A percentile compares a stretch with the other conserved stretches of the same genome.
Evolutionary conservation across 2,329 filamentous ascomycete genomes (phyloP).

Genomic region (Verticillium alfalfae): DNA sequence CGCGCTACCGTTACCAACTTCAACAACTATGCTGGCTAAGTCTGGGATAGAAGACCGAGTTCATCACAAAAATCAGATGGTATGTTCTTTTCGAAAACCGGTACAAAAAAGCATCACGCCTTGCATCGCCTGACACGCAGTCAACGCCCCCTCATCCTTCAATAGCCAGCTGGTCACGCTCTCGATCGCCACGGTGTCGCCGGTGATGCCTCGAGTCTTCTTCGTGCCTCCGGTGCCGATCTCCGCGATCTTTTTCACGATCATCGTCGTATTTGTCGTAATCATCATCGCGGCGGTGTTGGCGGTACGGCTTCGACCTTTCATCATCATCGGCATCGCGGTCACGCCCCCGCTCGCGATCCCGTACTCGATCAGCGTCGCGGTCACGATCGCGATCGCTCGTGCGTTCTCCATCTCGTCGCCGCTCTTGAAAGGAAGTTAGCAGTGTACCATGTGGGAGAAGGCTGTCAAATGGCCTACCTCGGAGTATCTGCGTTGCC

Average conservation of each 20-base stretch:
- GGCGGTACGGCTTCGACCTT: constrained; percentile 12
- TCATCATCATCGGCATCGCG: constrained; percentile 19
- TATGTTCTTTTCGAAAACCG: not conserved
- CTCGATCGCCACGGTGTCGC: constrained; percentile 10
- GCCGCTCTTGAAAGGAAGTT: constrained; percentile 19
- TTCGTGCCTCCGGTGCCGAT: constrained; percentile 21
- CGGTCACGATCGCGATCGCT: constrained; percentile 21
- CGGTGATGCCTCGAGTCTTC: constrained; percentile 23
- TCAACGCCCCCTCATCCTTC: not conserved
- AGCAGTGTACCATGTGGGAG: not conserved
- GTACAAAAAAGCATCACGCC: not conserved
- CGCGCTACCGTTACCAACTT: not conserved
- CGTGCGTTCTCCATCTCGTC: constrained; percentile 18
- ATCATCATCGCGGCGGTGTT: constrained; percentile 25
- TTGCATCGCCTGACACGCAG: not conserved
- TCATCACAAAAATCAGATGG: not conserved
- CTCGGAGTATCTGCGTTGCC: constrained; percentile 75
- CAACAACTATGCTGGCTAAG: not conserved
- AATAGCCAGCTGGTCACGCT: constrained; percentile 12
- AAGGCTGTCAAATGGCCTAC: constrained; percentile 35
- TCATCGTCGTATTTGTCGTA: constrained; percentile 27
- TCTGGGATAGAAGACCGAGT: not conserved
- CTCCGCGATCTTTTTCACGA: constrained; percentile 14
- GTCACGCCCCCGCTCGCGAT: constrained; percentile 16
- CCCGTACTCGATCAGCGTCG: constrained; percentile 23